These are phyloP conservation scores for Pelargonium fulgidum DNA, from an alignment of 441 rosid species.

Conservation along the genomic window DNA sequence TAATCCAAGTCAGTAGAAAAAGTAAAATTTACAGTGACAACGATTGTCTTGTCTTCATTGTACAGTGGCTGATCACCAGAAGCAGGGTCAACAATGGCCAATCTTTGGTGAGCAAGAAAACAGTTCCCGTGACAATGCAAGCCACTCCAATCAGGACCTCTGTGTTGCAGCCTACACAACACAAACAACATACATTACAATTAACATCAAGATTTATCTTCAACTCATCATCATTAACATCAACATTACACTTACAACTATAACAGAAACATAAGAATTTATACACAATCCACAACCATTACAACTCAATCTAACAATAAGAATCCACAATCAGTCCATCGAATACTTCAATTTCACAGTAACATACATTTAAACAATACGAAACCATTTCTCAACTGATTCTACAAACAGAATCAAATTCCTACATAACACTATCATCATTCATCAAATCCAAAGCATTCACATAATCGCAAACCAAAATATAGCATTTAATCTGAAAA, in stretches of 20 bases:
- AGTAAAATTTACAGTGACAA: constrained; percentile 62
- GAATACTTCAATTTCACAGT: neutral
- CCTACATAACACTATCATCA: neutral
- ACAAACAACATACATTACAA: neutral
- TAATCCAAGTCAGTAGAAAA: neutral
- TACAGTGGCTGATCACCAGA: constrained; percentile 98
- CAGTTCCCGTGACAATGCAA: constrained; percentile 64
- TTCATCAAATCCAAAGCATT: neutral
- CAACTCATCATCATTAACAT: constrained; percentile 1
- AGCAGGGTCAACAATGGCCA: constrained; percentile 88
- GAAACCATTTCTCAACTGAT: neutral
- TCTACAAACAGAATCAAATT: neutral
- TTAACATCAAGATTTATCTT: neutral
- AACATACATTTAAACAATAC: neutral
- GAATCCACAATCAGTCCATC: too few relatives aligned
- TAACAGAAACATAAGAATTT: neutral
- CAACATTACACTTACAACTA: neutral
- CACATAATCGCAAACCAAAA: neutral
- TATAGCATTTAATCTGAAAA: neutral
- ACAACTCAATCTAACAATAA: too few relatives aligned
- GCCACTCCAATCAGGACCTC: constrained; percentile 99
- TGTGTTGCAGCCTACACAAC: constrained; percentile 57
- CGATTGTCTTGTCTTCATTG: constrained; percentile 78
- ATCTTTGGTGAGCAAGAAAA: constrained; percentile 89
- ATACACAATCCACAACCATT: too few relatives aligned